phyloP scores from a whole-genome alignment of 2,329 filamentous ascomycete genomes.

The Diaporthe ampelina region DNA sequence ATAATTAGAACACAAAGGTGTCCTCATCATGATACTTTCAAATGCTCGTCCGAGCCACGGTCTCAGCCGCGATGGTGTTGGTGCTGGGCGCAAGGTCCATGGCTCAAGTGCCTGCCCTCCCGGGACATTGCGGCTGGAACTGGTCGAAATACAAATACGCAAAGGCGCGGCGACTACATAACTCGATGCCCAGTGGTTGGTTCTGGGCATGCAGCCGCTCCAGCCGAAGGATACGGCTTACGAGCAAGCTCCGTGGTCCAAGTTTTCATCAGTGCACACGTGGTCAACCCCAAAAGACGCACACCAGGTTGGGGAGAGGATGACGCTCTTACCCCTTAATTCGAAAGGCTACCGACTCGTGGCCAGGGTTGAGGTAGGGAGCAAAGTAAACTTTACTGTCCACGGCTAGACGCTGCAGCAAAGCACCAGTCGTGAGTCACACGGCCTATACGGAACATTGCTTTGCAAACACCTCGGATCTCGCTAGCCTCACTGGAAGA shows the following conservation, averaged over 20 bases:
- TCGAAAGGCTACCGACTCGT: background rate
- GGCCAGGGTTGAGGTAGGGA: background rate
- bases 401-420: background rate
- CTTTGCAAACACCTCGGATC: background rate
- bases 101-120: no score
- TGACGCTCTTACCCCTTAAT: background rate
- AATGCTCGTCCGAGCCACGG: background rate
- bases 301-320: background rate
- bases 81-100: background rate
- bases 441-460: background rate
- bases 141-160: constrained; percentile 1
- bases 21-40: no score
- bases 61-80: background rate
- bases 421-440: background rate
- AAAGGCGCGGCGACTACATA: background rate
- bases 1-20: background rate
- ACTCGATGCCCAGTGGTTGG: no score
- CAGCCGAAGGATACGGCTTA: background rate
- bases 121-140: background rate
- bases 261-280: background rate
- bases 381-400: background rate
- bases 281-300: background rate
- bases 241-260: background rate
- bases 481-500: no score
- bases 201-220: background rate